Evolutionary conservation across 2,329 filamentous ascomycete genomes (phyloP), one percentile per base, ranked within the genome.

Genomic region (Scedosporium dehoogii): DNA sequence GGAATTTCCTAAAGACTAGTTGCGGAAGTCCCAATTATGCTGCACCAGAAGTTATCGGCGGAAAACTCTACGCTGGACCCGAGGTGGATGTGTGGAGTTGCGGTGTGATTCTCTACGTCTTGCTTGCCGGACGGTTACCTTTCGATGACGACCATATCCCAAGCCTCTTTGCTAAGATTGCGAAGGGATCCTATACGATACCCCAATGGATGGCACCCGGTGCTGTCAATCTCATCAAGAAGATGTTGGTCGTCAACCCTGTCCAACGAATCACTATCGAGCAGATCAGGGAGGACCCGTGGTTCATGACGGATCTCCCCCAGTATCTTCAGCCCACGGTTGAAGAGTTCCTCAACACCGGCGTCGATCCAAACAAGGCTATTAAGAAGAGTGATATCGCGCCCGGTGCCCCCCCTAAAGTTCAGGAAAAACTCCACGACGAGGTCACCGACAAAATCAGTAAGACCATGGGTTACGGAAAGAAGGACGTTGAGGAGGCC

Each of bases 111-210:
- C 81, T 94, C 53, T 94, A 91, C 74, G 90, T 92, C 46, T 78
- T 94, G 66, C 79, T 94, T 38, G 89, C 91, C 29, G 90, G 90
- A 63, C 84, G 90, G 66, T 80, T 99, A 55, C 94, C 94, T 7
- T 99, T 99, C 71, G 94, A 99, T 76, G 94, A 99, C 73, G 94
- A 99, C 70, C 96, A 97, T 72, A 99, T 99, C 67, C 94, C 94
- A 2, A 92, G 92, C 55, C 81, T 99, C 4, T 99, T 99, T 78
- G 93, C 94, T 75, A 99, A 99, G 79, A 99, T 99, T 65, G 91
- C 92, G 21, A 89, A 92, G 63, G 94, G 94, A 53, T 92, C 91
- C 65, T 99, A 97, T 76, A 90, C 90, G 69, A 90, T 96, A 66
- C 94, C 94, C 0, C 88, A 86, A 61, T 97, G 96, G 79, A 91